Conservation (phyloP, 2,329 filamentous ascomycete species). For the Colletotrichum incanum region DNA sequence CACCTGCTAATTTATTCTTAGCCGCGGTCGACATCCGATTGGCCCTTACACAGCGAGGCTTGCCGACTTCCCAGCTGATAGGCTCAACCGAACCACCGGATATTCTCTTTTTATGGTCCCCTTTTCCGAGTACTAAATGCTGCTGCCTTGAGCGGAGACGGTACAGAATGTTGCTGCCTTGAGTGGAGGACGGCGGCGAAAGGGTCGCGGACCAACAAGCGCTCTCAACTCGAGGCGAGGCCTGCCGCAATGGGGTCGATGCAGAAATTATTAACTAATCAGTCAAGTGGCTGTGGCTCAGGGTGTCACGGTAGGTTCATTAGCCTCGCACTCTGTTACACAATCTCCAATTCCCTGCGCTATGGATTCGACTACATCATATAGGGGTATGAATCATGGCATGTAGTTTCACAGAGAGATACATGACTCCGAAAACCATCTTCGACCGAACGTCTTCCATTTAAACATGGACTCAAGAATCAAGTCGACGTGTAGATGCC, state of each 20-base stretch:
- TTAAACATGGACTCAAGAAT: background rate
- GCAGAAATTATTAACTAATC: slow-evolving; percentile 1
- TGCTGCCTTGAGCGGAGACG: slow-evolving; percentile 32
- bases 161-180: slow-evolving; percentile 35
- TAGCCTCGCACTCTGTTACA: background rate
- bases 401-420: background rate
- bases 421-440: background rate
- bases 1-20: background rate
- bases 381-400: background rate
- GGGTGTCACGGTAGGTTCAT: background rate
- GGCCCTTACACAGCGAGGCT: background rate
- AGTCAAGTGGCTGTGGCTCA: background rate
- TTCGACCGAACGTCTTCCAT: background rate
- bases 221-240: background rate
- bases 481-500: background rate
- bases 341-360: background rate
- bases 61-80: background rate
- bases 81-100: background rate
- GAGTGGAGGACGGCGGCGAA: slow-evolving; percentile 9
- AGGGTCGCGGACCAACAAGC: slow-evolving; percentile 5
- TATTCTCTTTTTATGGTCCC: background rate
- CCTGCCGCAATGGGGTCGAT: too few species aligned
- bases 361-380: background rate
- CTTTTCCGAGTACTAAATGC: slow-evolving; percentile 12
- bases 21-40: background rate